A percentile compares a stretch with the other conserved stretches of the same genome.
phyloP scores from a whole-genome alignment of 208 protist species.

The Wallacemonas collosoma region DNA sequence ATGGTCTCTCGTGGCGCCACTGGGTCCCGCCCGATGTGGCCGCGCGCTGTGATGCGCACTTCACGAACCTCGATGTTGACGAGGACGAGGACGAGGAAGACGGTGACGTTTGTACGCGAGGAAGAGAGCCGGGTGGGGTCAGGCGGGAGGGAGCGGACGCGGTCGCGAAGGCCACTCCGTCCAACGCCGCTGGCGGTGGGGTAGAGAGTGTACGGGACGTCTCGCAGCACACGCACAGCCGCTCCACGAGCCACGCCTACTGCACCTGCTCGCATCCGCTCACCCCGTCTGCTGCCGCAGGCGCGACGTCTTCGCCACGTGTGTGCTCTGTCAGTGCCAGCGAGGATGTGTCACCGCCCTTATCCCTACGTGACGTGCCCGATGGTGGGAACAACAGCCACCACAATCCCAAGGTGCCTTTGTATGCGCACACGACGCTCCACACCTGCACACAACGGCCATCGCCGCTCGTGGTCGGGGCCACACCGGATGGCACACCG shows the following conservation, averaged over 20 bases:
- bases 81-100: slow-evolving; percentile 6
- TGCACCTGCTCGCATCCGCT: slow-evolving; percentile 11
- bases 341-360: not conserved
- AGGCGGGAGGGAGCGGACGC: not conserved
- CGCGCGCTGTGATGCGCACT: slow-evolving; percentile 18
- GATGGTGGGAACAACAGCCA: not conserved
- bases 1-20: slow-evolving; percentile 28
- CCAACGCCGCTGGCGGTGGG: slow-evolving; percentile 24
- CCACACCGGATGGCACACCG: not conserved
- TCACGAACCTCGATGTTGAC: not conserved
- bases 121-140: not conserved
- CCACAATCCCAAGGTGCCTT: slow-evolving; percentile 1
- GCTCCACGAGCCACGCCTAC: slow-evolving; percentile 1
- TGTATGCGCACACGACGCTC: not conserved
- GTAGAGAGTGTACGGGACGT: slow-evolving; percentile 4
- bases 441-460: not conserved
- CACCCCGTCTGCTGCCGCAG: not conserved
- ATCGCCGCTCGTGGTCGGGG: not conserved
- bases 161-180: not conserved
- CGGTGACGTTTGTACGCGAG: not conserved
- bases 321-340: not conserved
- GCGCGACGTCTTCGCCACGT: not conserved
- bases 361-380: not conserved
- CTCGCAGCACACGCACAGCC: slow-evolving; percentile 1
- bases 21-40: slow-evolving; percentile 28